A percentile compares a stretch with the other conserved stretches of the same genome.
Conservation (phyloP, 495 filamentous ascomycete species). For the Xylaria telfairii region DNA sequence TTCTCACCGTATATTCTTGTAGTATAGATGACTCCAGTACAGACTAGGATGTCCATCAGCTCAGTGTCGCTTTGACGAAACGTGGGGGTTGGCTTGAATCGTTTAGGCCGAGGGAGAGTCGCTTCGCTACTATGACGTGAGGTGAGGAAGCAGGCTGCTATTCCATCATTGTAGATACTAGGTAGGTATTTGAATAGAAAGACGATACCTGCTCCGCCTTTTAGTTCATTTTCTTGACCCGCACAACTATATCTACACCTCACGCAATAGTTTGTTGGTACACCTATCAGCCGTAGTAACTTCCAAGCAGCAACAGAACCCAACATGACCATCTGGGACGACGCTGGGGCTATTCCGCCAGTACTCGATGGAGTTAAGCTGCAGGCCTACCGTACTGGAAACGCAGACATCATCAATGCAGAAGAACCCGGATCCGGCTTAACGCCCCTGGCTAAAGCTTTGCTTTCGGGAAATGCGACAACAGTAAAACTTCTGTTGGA, state of each 20-base stretch:
- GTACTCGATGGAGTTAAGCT: slow-evolving; percentile 19
- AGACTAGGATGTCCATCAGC: slow-evolving; percentile 2
- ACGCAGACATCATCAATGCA: slow-evolving; percentile 23
- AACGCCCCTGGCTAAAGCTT: slow-evolving; percentile 24
- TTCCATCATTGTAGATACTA: neutral
- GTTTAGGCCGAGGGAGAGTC: neutral
- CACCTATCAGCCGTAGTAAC: neutral
- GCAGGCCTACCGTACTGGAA: slow-evolving; percentile 3
- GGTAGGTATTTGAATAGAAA: slow-evolving; percentile 10
- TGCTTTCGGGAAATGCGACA: slow-evolving; percentile 23
- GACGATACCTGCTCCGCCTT: neutral
- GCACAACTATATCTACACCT: neutral
- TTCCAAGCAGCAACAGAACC: neutral
- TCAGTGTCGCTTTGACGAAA: neutral
- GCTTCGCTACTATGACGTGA: neutral
- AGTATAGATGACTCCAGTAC: neutral
- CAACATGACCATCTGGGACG: slow-evolving; percentile 28
- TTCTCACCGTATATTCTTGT: neutral
- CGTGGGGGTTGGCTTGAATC: slow-evolving; percentile 6
- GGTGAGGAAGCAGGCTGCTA: neutral
- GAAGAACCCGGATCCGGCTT: slow-evolving; percentile 18
- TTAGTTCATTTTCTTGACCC: neutral
- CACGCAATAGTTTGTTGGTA: neutral
- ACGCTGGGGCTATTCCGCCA: slow-evolving; percentile 28
- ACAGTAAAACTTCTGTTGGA: slow-evolving; percentile 26